Evolutionary conservation across 179 eudicot species (phyloP), one percentile per base, ranked within the genome.

Genomic region (Camellia oleifera): DNA sequence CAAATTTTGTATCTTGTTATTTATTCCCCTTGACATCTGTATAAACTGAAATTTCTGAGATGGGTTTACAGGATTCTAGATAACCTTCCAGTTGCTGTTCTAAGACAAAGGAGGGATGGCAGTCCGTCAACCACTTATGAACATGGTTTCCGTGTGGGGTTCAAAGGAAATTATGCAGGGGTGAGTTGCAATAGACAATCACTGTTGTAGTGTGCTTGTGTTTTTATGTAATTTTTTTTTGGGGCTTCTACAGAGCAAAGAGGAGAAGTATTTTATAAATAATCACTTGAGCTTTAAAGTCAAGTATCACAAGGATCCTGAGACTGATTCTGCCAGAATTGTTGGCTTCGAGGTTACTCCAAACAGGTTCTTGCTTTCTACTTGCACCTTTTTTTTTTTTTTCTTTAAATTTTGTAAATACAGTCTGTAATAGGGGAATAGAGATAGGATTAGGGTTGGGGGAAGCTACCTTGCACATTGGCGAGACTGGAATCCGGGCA

Each of bases 11-110:
- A 5, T 70, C 2, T 50, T 72, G 17, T 50, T 20, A 7, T 71
- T 52, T 72, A 32, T 65, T 67, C 17, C 53, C 11, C 9, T 78
- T 67, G 62, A 46, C 72, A 54, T 23, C 57, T 45, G 45, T 61
- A n/a, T 75, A 62, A 76, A 18, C n/a, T 82, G 48, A 78, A 56
- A 18, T 73, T 40, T 71, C 26, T 79, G 67, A 63, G 44, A 72
- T 79, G 67, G 71, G 54, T 40, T 20, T 80, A 78, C 88, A 87
- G 99, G 99, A 94, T 95, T 75, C 82, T 95, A 77, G 99, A 95
- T 83, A 95, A 95, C 71, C 99, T 95, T 86, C 98, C 99, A 42
- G 93, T 95, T 82, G 98, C 97, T 86, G 98, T 95, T 71, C 80
- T 83, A 78, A 90, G 94, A 81, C 95, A 89, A 79, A 88, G 97